phyloP scores from a whole-genome alignment of 1,284 basidiomycete genomes.

The Apiotrichum brassicae region DNA sequence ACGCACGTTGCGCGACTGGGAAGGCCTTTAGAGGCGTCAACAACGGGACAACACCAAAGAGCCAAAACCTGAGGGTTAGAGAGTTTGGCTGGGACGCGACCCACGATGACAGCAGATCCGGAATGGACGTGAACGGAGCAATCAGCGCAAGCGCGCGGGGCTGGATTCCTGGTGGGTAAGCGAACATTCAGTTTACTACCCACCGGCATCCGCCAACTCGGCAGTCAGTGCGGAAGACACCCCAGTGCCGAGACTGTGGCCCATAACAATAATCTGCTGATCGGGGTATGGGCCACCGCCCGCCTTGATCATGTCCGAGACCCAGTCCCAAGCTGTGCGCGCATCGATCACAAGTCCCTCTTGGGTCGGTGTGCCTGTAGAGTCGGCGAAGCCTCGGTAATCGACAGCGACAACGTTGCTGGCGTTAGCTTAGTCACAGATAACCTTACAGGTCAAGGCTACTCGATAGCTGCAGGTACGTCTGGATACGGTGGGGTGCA shows the following conservation, averaged over 20 bases:
- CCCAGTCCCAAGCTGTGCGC: conserved; percentile 71
- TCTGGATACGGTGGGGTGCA: conserved; percentile 5
- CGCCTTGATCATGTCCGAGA: conserved; percentile 42
- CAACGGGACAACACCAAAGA: conserved; percentile 36
- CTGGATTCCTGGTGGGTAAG: conserved; percentile 17
- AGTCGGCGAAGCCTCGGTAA: conserved; percentile 90
- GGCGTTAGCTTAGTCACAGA: not conserved
- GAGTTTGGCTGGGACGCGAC: not conserved
- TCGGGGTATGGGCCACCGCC: conserved; percentile 1
- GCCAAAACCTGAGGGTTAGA: conserved; percentile 24
- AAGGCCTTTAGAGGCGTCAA: conserved; percentile 28
- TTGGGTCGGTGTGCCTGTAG: conserved; percentile 68
- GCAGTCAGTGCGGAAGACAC: conserved; percentile 55
- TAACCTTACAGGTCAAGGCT: conserved; percentile 42
- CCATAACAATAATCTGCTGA: conserved; percentile 47
- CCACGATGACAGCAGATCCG: conserved; percentile 33
- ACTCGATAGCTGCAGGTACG: conserved; percentile 23
- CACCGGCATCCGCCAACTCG: conserved; percentile 33
- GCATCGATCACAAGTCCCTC: conserved; percentile 70
- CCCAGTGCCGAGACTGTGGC: conserved; percentile 83
- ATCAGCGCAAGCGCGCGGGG: conserved; percentile 38
- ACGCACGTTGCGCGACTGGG: conserved; percentile 22
- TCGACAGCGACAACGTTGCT: conserved; percentile 76
- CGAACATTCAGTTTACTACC: not conserved
- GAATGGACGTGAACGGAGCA: conserved; percentile 41